Evolutionary conservation across 257 asterid species (phyloP), one percentile per base, ranked within the genome.

Genomic region (Coffea eugenioides): DNA sequence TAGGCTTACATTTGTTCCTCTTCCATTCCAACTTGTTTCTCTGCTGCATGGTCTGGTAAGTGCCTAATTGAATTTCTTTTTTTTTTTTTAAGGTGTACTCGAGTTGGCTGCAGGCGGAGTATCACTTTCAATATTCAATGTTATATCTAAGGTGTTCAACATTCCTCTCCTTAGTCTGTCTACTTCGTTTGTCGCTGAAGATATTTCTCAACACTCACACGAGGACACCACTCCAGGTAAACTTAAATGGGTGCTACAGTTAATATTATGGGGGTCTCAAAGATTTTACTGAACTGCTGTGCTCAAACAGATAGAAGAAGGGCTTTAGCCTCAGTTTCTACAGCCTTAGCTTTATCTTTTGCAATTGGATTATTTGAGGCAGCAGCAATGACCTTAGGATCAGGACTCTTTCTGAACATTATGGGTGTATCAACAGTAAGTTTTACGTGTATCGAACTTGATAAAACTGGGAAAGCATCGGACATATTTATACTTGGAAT

Each of bases 141-240:
- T 84, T 31, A 81, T 81, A 73, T 87, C 90, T 15, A 87, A 87
- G 87, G 85, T 87, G 79, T 87, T 87, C 82, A 87, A 87, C 72
- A 87, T 85, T 52, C 90, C 90, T 68, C 85, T 87, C 43, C 90
- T 87, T 13, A 87, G 87, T 79, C 88, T 85, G 76, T 83, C 90
- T 31, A 87, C 90, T 57, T 87, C 90, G 0, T 87, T 87, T 46
- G 90, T 87, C 69, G 90, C 90, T 23, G 90, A 87, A 82, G 90
- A 87, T 81, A 87, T 87, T 82, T 85, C 87, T 18, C 79, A 79
- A 80, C 76, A 76, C 51, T 77, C 75, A 43, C 70, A 73, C 41
- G 69, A 74, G 78, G 77, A 71, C 62, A 74, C 82, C 8, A n/a
- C 69, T 23, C 67, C 88, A 71, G 87, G 88, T 85, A 68, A 80